These are phyloP conservation scores for Chrysosporium queenslandicum DNA, from an alignment of 2,329 filamentous ascomycete species.

Conservation along the genomic window DNA sequence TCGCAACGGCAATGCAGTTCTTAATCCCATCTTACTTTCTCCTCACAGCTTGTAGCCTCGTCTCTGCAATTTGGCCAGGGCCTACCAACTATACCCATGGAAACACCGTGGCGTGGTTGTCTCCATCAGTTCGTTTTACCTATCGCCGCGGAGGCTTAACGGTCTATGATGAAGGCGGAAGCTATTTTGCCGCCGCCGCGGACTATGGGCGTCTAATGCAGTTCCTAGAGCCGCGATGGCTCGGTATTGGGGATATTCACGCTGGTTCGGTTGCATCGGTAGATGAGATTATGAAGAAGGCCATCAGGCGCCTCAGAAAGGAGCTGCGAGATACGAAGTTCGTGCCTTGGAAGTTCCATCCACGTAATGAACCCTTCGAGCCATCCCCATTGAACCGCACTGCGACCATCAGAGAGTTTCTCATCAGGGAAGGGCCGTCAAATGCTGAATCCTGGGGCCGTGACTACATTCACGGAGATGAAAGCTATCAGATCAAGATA, in stretches of 20 bases:
- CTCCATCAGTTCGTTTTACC: conserved; percentile 12
- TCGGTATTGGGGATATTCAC: background rate
- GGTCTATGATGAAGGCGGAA: conserved; percentile 1
- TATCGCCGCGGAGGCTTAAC: background rate
- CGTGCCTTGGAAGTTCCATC: conserved; percentile 26
- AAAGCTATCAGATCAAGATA: conserved; percentile 23
- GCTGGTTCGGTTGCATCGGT: conserved; percentile 14
- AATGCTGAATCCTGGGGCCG: conserved; percentile 7
- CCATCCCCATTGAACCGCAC: conserved; percentile 10
- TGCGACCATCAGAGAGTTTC: conserved; percentile 17
- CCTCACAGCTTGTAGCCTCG: background rate
- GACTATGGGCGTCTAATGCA: background rate
- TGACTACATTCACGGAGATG: conserved; percentile 19
- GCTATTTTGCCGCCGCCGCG: background rate
- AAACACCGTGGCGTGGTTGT: conserved; percentile 15
- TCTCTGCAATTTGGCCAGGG: conserved; percentile 16
- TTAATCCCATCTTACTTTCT: conserved; percentile 1
- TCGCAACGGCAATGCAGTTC: background rate
- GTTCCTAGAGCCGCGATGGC: background rate
- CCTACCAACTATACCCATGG: conserved; percentile 15
- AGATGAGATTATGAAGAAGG: conserved; percentile 17
- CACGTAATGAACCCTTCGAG: conserved; percentile 21
- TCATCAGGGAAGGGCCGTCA: conserved; percentile 18
- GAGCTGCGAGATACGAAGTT: conserved; percentile 20
- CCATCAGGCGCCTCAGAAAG: conserved; percentile 18